These are phyloP conservation scores for Monarda citriodora DNA, from an alignment of 305 asterid genomes.

Conservation along the genomic window DNA sequence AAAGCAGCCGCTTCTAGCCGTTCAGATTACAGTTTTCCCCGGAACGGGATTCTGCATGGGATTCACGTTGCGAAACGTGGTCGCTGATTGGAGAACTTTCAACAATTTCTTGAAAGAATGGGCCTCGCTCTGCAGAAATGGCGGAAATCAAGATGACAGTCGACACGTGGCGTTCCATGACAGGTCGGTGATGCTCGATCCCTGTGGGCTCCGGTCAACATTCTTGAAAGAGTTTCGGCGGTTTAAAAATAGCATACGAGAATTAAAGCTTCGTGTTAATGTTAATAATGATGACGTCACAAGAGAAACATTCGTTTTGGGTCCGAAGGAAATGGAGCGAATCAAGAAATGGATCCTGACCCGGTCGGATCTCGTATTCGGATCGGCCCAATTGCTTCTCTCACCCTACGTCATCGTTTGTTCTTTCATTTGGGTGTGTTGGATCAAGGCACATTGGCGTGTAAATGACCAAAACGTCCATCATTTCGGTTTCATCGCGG, in stretches of 20 bases:
- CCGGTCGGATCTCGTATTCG: slow-evolving; percentile 34
- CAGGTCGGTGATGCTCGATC: slow-evolving; percentile 34
- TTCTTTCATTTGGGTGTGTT: slow-evolving; percentile 49
- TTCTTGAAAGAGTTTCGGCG: slow-evolving; percentile 29
- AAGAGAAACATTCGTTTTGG: slow-evolving; percentile 44
- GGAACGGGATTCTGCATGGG: slow-evolving; percentile 49
- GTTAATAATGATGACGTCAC: slow-evolving; percentile 12
- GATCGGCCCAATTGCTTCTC: slow-evolving; percentile 38
- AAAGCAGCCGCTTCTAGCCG: slow-evolving; percentile 31
- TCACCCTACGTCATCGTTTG: slow-evolving; percentile 49
- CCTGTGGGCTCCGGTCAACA: slow-evolving; percentile 19
- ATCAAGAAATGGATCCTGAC: slow-evolving; percentile 47
- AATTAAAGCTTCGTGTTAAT: neutral
- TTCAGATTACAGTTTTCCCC: slow-evolving; percentile 50
- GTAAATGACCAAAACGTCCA: slow-evolving; percentile 7
- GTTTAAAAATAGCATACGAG: neutral
- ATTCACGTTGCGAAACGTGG: slow-evolving; percentile 42
- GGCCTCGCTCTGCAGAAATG: slow-evolving; percentile 30
- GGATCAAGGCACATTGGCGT: slow-evolving; percentile 35
- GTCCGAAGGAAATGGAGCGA: slow-evolving; percentile 39
- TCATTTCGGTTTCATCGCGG: slow-evolving; percentile 50
- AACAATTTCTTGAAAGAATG: slow-evolving; percentile 51
- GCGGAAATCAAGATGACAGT: neutral
- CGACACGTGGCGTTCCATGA: slow-evolving; percentile 26
- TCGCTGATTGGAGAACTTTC: slow-evolving; percentile 54